phyloP scores from a whole-genome alignment of 1,284 basidiomycete species.

The Exobasidium cylindrosporum region DNA sequence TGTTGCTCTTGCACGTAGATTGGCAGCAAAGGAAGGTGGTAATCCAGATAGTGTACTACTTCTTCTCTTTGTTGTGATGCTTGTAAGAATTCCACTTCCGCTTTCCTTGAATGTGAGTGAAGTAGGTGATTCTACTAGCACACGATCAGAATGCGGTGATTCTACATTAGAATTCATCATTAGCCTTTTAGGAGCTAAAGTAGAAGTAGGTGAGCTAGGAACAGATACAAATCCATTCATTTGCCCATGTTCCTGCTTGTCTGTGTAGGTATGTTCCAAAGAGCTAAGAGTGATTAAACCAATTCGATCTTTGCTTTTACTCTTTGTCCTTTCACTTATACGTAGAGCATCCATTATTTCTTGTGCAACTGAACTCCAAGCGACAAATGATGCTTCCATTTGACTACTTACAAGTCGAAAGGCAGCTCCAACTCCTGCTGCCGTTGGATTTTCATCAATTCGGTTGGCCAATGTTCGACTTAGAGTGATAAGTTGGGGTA shows the following conservation, averaged over 20 bases:
- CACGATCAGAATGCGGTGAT: too few relatives aligned
- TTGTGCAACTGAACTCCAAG: conserved; percentile 33
- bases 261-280: background rate
- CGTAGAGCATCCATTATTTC: conserved; percentile 33
- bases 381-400: conserved; percentile 47
- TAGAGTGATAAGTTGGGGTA: conserved; percentile 49
- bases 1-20: background rate
- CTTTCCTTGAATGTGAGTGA: background rate
- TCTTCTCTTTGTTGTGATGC: background rate
- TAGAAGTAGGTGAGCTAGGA: background rate
- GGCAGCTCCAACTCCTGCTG: conserved; percentile 45
- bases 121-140: background rate
- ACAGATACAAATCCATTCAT: background rate
- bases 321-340: conserved; percentile 32
- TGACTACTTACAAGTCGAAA: conserved; percentile 36
- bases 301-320: conserved; percentile 35
- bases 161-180: too few relatives aligned
- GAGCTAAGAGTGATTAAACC: conserved; percentile 30
- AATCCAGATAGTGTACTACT: conserved; percentile 4
- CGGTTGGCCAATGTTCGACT: conserved; percentile 45
- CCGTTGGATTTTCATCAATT: conserved; percentile 48
- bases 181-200: background rate
- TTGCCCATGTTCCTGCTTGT: background rate
- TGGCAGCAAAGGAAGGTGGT: background rate
- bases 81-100: too few relatives aligned